phyloP scores from a whole-genome alignment of 225 moss, liverwort and hornwort species.

The Ulota crispa region DNA sequence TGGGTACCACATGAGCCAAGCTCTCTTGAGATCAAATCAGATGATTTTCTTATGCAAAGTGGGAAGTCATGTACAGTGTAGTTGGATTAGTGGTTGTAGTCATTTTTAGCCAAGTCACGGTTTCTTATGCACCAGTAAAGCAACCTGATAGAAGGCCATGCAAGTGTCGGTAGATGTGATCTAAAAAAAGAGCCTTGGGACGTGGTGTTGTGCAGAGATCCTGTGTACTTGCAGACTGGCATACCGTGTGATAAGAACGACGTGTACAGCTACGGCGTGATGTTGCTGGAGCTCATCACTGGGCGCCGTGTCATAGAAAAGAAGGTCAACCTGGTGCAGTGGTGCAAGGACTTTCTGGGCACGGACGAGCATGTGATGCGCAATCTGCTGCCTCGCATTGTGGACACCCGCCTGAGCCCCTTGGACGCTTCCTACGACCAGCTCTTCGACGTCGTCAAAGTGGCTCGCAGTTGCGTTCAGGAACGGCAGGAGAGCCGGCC shows the following conservation, averaged over 20 bases:
- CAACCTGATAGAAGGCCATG: background rate
- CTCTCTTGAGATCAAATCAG: background rate
- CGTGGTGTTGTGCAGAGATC: conserved; percentile 33
- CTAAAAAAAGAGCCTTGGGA: background rate
- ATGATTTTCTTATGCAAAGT: background rate
- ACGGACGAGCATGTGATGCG: conserved; percentile 41
- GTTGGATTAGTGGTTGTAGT: background rate
- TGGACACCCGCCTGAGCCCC: conserved; percentile 46
- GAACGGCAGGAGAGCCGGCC: conserved; percentile 45
- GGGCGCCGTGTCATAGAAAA: conserved; percentile 55
- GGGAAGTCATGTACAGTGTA: background rate
- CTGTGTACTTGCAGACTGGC: conserved; percentile 34
- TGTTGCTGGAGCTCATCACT: conserved; percentile 64
- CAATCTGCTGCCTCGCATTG: conserved; percentile 33
- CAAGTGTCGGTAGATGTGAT: background rate
- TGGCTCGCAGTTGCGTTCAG: conserved; percentile 48
- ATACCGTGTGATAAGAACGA: conserved; percentile 55
- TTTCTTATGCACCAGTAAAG: background rate
- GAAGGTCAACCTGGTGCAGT: conserved; percentile 39
- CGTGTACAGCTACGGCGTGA: conserved; percentile 76
- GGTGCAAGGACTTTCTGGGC: conserved; percentile 43
- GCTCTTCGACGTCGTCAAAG: conserved; percentile 40
- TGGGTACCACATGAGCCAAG: background rate
- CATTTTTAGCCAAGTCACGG: background rate
- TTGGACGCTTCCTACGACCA: conserved; percentile 38